Evolutionary conservation across 2,329 filamentous ascomycete species (phyloP), one percentile per base, ranked within the genome.

Genomic region (Colletotrichum gigasporum): DNA sequence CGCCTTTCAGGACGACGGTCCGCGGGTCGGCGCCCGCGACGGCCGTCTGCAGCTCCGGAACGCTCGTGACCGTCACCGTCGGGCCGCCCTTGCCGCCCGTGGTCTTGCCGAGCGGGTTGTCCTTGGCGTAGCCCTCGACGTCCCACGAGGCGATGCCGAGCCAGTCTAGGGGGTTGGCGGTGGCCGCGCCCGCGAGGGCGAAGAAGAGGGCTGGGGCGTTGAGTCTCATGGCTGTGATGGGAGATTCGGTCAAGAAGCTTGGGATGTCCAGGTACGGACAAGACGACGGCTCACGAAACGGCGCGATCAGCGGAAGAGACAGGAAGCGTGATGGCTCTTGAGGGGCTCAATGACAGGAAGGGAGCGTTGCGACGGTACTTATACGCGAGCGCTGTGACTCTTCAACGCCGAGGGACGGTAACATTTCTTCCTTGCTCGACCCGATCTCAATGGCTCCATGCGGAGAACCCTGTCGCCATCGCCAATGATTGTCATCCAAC

Each of bases 51-150:
- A 86, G 77, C 42, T 79, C 76, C 52, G 75, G 77, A 3, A 75
- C 77, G 7, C 76, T 82, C 10, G 70, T 80, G 26, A 80, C 76
- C 1, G 80, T 80, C 7, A 83, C 80, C 0, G 80, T 85, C 9
- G 82, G 81, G 48, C 77, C 87, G 5, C 82, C 78, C 32, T 72
- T 70, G 11, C 79, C 79, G 5, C 79, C 78, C 0, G 76, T 81
- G 3, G 79, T 80, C 3, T 67, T 55, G 3, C 77, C 77, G 28
- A 79, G 68, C 0, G 77, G 77, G 57, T 79, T 79, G 39, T 76
- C 65, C 64, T 76, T 68, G 5, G 70, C 69, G 0, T 59, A 68
- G 9, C 45, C 67, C 35, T 68, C 72, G 6, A 74, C 65, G 28
- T 72, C 64, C 69, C 71, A 71, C 1, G 66, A 62, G 11, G 50